phyloP scores from a whole-genome alignment of 2,329 filamentous ascomycete species.

The Colletotrichum phormii region DNA sequence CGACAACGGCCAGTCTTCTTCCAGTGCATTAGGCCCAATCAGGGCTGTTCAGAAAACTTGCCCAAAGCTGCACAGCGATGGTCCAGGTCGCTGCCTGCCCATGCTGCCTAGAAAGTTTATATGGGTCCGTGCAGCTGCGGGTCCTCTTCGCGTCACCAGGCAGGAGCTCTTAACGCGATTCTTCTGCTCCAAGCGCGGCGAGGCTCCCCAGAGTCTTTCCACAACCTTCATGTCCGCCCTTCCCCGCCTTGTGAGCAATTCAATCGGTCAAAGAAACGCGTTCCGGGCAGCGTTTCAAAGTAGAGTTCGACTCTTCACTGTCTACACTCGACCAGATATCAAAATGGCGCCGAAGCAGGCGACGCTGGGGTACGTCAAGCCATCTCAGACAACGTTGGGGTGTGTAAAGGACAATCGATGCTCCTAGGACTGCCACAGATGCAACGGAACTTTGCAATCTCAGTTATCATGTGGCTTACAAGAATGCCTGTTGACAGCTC shows the following conservation, averaged over 20 bases:
- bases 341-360: conserved; percentile 75
- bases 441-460: not conserved
- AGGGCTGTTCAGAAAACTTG: not conserved
- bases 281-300: conserved; percentile 6
- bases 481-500: conserved; percentile 10
- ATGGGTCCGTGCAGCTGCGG: conserved; percentile 6
- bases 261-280: conserved; percentile 23
- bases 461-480: not conserved
- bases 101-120: conserved; percentile 6
- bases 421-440: not conserved
- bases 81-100: not conserved
- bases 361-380: conserved; percentile 88
- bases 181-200: conserved; percentile 53
- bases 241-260: conserved; percentile 13
- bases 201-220: conserved; percentile 38
- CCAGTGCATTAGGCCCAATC: not conserved
- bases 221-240: conserved; percentile 34
- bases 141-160: conserved; percentile 18
- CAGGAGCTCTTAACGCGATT: conserved; percentile 49
- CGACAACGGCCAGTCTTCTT: not conserved
- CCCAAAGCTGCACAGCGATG: not conserved
- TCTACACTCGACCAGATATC: conserved; percentile 20
- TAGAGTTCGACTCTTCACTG: not conserved
- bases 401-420: conserved; percentile 55
- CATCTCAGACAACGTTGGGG: conserved; percentile 80